Conservation (phyloP, 106 monocot species). For the Acorus calamus region DNA sequence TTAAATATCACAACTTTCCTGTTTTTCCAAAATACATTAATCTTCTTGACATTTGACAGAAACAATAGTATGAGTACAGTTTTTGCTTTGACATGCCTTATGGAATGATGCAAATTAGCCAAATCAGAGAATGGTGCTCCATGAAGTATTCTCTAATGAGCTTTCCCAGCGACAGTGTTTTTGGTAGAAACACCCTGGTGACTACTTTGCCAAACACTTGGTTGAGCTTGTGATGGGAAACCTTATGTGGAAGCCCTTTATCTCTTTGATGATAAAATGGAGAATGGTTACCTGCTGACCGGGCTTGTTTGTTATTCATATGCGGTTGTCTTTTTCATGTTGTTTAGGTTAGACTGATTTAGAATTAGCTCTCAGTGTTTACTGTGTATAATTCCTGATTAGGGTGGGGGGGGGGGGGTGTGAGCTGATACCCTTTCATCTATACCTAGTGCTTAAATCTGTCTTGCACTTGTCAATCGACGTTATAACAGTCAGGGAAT, state of each 20-base stretch:
- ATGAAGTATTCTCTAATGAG: neutral
- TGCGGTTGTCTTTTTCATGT: too few species aligned
- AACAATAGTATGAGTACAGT: neutral
- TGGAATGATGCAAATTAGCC: constrained; percentile 28
- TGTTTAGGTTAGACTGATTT: too few species aligned
- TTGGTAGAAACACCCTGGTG: neutral
- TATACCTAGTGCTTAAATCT: too few species aligned
- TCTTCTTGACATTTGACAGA: too few species aligned
- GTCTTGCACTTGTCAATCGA: too few species aligned
- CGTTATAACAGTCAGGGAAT: too few species aligned
- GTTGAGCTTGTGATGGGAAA: constrained; percentile 4
- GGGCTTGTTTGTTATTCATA: neutral
- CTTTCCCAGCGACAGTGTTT: neutral
- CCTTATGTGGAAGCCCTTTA: constrained; percentile 5
- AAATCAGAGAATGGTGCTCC: constrained; percentile 23
- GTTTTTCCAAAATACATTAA: too few species aligned
- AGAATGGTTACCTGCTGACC: constrained; percentile 26
- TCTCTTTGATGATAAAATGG: constrained; percentile 14
- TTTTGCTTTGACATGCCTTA: neutral
- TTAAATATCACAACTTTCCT: too few species aligned
- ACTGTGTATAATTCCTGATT: too few species aligned
- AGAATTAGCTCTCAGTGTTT: too few species aligned
- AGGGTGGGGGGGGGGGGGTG: too few species aligned
- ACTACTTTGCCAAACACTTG: neutral
- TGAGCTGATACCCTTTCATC: too few species aligned